Evolutionary conservation across 441 rosid genomes (phyloP), one percentile per base, ranked within the genome.

Genomic region (Gossypium davidsonii): DNA sequence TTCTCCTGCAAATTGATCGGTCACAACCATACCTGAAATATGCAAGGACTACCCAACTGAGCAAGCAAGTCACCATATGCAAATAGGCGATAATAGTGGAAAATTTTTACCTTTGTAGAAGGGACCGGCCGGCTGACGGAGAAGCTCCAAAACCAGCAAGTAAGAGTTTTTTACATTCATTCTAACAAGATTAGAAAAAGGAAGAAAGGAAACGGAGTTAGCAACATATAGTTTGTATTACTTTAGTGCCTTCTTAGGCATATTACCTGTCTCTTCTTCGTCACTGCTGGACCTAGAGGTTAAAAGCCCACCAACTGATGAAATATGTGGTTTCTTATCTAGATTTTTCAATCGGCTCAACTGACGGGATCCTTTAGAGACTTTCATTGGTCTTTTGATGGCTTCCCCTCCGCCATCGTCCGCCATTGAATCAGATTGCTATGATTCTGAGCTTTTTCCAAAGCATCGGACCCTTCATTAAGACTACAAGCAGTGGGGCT

Each of bases 191-290:
- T 2, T 10, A 46, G 49, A 12, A 12, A 14, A 8, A 12, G 37
- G 37, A 46, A 10, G 14, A 46, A 46, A 46, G 14, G 51, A 46
- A 46, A 3, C 12, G 1, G 15, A 10, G 14, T 46, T 46, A 46
- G 4, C 15, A 46, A 46, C 12, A 0, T 11, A 44, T 44, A 44
- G 49, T 44, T 44, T 44, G 49, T 44, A 44, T 44, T 11, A 42
- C 53, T 46, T 8, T 21, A 28, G 15, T 25, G 44, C 56, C 21
- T 7, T 55, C 37, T 10, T 9, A 49, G 70, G 42, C 15, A 49
- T 37, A 42, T 46, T 78, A 83, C 88, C 88, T 76, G 70, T 72
- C 67, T 71, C 76, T 70, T 79, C 76, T 34, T 75, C 74, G 12
- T 81, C 78, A 17, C 72, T 26, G 69, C 70, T 78, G 46, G 80